Evolutionary conservation across 129 eudicot species (phyloP).

Genomic region (Solidago caesia): DNA sequence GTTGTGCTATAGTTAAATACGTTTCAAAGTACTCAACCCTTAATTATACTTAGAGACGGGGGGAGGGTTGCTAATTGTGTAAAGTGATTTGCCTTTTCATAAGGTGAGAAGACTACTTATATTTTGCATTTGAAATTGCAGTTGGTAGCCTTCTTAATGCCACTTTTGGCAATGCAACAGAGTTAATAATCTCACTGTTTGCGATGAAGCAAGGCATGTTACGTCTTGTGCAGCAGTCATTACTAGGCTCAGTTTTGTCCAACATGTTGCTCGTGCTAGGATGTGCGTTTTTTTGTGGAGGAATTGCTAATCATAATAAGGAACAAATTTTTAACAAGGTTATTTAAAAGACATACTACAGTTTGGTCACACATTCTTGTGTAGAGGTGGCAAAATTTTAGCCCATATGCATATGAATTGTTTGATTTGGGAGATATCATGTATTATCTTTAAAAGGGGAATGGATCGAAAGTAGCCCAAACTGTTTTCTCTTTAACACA

Average conservation of each 20-base stretch:
- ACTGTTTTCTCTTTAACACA: not conserved
- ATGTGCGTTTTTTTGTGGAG: conserved; percentile 73
- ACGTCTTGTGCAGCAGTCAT: conserved; percentile 69
- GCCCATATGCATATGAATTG: not conserved
- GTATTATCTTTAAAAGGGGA: not conserved
- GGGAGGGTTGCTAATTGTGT: too few species aligned
- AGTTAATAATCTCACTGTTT: conserved; percentile 65
- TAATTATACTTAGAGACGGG: too few species aligned
- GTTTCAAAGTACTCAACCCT: too few species aligned
- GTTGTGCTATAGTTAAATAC: too few species aligned
- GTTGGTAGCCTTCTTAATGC: conserved; percentile 83
- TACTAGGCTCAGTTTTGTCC: conserved; percentile 75
- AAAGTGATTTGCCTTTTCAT: not conserved
- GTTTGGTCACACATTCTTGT: not conserved
- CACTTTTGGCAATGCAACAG: conserved; percentile 85
- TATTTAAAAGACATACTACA: conserved; percentile 5
- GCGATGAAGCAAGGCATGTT: conserved; percentile 64
- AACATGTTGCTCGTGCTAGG: conserved; percentile 85
- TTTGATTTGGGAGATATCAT: not conserved
- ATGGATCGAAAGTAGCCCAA: not conserved
- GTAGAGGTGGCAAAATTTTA: not conserved
- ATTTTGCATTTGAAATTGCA: conserved; percentile 34
- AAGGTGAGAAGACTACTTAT: not conserved
- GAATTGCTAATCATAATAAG: conserved; percentile 52
- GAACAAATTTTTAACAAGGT: conserved; percentile 72